Evolutionary conservation across 1,139 yeast genomes (phyloP).

Genomic region (Nakaseomyces kungkrabaensis): DNA sequence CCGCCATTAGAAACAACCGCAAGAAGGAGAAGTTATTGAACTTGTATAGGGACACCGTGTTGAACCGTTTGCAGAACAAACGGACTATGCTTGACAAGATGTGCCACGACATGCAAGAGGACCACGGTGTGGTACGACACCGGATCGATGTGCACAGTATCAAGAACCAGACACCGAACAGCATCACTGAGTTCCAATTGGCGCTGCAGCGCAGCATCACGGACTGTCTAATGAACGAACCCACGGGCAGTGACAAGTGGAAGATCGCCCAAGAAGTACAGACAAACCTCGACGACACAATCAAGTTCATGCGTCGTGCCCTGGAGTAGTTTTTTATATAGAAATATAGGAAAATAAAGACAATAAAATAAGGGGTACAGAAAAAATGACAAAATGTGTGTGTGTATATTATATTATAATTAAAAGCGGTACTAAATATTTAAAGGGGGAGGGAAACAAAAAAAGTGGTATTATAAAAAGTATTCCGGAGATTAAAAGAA

Average conservation of each 20-base stretch:
- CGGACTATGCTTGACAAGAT: constrained; percentile 18
- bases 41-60: constrained; percentile 26
- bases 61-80: constrained; percentile 24
- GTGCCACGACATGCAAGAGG: constrained; percentile 9
- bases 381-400: neutral
- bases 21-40: constrained; percentile 20
- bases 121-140: constrained; percentile 12
- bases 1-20: neutral
- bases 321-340: constrained; percentile 24
- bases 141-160: constrained; percentile 19
- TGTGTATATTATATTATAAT: neutral
- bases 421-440: neutral
- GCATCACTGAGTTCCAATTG: constrained; percentile 26
- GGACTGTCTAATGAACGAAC: constrained; percentile 23
- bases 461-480: neutral
- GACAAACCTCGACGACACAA: constrained; percentile 26
- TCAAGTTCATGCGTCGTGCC: constrained; percentile 29
- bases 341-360: no score
- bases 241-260: constrained; percentile 19
- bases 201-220: constrained; percentile 24
- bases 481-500: neutral
- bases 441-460: no score
- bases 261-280: constrained; percentile 23
- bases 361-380: neutral
- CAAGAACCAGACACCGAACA: constrained; percentile 22